Evolutionary conservation across 2,329 filamentous ascomycete species (phyloP).

Genomic region (Trichophyton verrucosum): DNA sequence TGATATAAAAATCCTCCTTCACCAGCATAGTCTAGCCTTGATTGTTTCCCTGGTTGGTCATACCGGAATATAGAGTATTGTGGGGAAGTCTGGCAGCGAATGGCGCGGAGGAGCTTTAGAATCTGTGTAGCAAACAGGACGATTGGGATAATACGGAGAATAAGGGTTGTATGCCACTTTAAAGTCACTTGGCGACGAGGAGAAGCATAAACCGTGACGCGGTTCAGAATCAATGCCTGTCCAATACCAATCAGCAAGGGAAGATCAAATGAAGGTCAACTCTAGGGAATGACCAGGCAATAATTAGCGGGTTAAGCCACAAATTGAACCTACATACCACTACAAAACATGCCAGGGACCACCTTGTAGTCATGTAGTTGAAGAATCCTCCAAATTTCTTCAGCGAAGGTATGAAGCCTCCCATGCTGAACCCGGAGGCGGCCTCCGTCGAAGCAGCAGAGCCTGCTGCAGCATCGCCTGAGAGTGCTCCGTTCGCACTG

Average conservation of each 20-base stretch:
- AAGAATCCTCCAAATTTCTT: slow-evolving; percentile 76
- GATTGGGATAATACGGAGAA: slow-evolving; percentile 60
- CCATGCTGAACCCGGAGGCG: slow-evolving; percentile 24
- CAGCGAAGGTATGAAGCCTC: slow-evolving; percentile 39
- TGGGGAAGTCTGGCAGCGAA: slow-evolving; percentile 81
- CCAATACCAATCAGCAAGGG: slow-evolving; percentile 6
- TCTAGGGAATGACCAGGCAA: neutral
- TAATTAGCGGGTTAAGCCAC: neutral
- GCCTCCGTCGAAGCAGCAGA: slow-evolving; percentile 16
- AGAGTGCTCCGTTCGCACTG: slow-evolving; percentile 21
- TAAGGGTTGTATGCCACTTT: slow-evolving; percentile 57
- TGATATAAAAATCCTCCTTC: slow-evolving; percentile 58
- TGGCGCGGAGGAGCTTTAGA: slow-evolving; percentile 60
- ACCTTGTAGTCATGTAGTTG: slow-evolving; percentile 79
- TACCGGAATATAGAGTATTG: slow-evolving; percentile 58
- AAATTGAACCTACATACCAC: slow-evolving; percentile 41
- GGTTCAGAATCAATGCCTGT: slow-evolving; percentile 71
- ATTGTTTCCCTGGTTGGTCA: slow-evolving; percentile 52
- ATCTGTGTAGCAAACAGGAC: slow-evolving; percentile 57
- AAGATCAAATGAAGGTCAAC: neutral
- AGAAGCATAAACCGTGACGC: slow-evolving; percentile 86
- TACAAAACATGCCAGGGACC: slow-evolving; percentile 77
- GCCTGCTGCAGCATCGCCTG: slow-evolving; percentile 18
- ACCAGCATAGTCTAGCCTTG: slow-evolving; percentile 57
- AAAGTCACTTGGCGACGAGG: slow-evolving; percentile 69